Conservation (phyloP, 805 yeast species). For the Yamadazyma paraphyllophila region DNA sequence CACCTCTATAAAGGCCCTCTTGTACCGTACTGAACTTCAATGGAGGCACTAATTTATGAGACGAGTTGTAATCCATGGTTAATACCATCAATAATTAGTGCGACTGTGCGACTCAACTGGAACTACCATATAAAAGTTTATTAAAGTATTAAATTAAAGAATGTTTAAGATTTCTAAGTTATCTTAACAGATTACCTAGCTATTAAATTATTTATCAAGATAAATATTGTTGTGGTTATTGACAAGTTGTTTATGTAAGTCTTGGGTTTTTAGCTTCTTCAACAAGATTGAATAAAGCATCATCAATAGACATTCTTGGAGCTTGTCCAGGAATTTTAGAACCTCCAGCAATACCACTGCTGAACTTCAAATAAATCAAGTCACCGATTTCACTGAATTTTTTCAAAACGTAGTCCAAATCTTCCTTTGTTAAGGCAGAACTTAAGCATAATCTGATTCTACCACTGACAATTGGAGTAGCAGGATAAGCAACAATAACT, state of each 20-base stretch:
- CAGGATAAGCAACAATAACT: conserved; percentile 97
- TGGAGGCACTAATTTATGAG: conserved; percentile 60
- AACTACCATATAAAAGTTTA: no score
- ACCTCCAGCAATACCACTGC: conserved; percentile 78
- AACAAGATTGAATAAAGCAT: conserved; percentile 70
- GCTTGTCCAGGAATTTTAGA: conserved; percentile 49
- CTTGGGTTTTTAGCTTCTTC: conserved; percentile 50
- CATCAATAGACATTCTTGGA: conserved; percentile 79
- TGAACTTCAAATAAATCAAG: conserved; percentile 66
- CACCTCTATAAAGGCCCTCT: conserved; percentile 73
- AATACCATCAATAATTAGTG: neutral
- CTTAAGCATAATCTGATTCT: conserved; percentile 93
- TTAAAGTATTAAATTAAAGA: neutral
- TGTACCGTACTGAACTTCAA: conserved; percentile 72
- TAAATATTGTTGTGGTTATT: neutral
- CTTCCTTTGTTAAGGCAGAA: conserved; percentile 89
- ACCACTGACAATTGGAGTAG: conserved; percentile 86
- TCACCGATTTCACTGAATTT: conserved; percentile 80
- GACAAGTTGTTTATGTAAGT: conserved; percentile 2
- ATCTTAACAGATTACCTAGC: no score
- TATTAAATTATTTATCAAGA: no score
- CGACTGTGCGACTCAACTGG: no score
- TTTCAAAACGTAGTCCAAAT: conserved; percentile 75
- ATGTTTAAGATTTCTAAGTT: no score
- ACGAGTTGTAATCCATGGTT: conserved; percentile 16